Percentiles rank a stretch among this genome's conserved stretches.
Evolutionary conservation across 441 rosid species (phyloP).

Genomic region (Flueggea neowawraea): DNA sequence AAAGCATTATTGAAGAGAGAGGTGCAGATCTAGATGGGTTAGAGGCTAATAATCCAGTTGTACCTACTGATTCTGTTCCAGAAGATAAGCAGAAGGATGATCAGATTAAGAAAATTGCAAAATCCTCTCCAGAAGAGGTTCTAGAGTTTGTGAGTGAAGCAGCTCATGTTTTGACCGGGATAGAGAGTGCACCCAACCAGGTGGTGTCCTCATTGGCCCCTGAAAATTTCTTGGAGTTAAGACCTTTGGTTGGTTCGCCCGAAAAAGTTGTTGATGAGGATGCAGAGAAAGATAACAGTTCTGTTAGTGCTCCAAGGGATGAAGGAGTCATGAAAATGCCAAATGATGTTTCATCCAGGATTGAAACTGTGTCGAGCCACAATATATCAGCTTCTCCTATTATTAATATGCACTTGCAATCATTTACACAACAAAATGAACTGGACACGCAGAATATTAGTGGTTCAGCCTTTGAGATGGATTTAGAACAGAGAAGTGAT

Average conservation of each 20-base stretch:
- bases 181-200: slow-evolving; percentile 13
- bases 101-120: not conserved
- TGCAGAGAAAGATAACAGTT: slow-evolving; percentile 16
- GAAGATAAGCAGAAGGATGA: slow-evolving; percentile 8
- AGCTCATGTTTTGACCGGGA: slow-evolving; percentile 6
- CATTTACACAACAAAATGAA: slow-evolving; percentile 17
- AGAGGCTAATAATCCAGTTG: not conserved
- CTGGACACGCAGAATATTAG: slow-evolving; percentile 11
- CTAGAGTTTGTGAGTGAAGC: slow-evolving; percentile 14
- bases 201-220: slow-evolving; percentile 10
- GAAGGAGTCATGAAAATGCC: slow-evolving; percentile 24
- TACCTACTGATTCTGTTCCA: not conserved
- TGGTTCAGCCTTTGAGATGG: slow-evolving; percentile 1
- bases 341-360: slow-evolving; percentile 17
- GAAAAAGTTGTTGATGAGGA: slow-evolving; percentile 13
- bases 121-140: slow-evolving; percentile 1
- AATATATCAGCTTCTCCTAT: slow-evolving; percentile 17
- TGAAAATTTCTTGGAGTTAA: slow-evolving; percentile 20
- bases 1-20: slow-evolving; percentile 14
- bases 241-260: slow-evolving; percentile 17
- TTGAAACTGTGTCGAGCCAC: slow-evolving; percentile 18
- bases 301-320: slow-evolving; percentile 5
- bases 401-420: slow-evolving; percentile 19
- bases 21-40: not conserved
- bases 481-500: slow-evolving; percentile 15